Evolutionary conservation across 176 grass and related monocot species (phyloP).

Genomic region (barley (Hordeum vulgare)): DNA sequence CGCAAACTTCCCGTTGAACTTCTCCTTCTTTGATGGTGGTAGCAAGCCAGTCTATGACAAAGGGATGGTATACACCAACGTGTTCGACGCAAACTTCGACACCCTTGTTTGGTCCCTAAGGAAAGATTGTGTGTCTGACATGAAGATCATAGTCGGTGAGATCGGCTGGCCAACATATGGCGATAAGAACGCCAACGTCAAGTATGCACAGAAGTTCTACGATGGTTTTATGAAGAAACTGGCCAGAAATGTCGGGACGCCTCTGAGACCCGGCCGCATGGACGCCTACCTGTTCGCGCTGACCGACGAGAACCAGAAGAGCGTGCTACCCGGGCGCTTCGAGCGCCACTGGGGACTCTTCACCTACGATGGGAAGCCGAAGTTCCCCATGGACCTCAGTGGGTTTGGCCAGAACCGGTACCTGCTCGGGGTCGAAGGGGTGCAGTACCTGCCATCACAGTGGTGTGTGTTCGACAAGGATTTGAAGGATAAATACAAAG

Average conservation of each 20-base stretch:
- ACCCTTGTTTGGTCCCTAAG: conserved; percentile 74
- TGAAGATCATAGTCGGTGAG: conserved; percentile 80
- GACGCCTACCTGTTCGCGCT: conserved; percentile 74
- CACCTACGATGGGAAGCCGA: conserved; percentile 66
- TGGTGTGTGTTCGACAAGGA: conserved; percentile 74
- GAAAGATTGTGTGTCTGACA: conserved; percentile 63
- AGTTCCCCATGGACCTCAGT: conserved; percentile 68
- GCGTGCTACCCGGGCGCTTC: conserved; percentile 69
- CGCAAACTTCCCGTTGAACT: conserved; percentile 65
- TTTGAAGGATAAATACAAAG: conserved; percentile 42
- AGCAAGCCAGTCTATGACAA: conserved; percentile 54
- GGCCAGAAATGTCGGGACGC: conserved; percentile 49
- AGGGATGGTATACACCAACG: conserved; percentile 60
- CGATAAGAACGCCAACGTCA: conserved; percentile 55
- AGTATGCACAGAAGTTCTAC: conserved; percentile 63
- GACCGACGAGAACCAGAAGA: conserved; percentile 79
- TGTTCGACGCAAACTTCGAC: conserved; percentile 82
- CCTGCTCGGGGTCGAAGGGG: conserved; percentile 46
- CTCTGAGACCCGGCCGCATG: conserved; percentile 54
- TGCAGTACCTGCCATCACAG: conserved; percentile 58
- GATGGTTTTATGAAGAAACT: conserved; percentile 66
- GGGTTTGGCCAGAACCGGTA: conserved; percentile 34
- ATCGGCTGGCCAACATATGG: conserved; percentile 87
- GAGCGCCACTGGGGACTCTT: conserved; percentile 78
- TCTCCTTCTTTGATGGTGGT: conserved; percentile 67